A percentile compares a stretch with the other conserved stretches of the same genome.
Conservation (phyloP, 805 yeast species). For the Pichia nanzhaoensis region DNA sequence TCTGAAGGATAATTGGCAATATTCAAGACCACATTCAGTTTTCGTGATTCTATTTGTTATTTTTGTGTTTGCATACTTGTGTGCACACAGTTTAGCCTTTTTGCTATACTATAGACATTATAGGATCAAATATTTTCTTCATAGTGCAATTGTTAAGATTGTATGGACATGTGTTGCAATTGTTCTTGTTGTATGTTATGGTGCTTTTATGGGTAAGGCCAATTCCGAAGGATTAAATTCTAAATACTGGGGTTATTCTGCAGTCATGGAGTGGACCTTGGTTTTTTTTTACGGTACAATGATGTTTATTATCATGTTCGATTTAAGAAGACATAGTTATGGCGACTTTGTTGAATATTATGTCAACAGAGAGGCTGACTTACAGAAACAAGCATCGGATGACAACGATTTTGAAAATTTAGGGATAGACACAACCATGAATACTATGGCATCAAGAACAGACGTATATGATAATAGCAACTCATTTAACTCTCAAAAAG, state of each 20-base stretch:
- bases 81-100: slow-evolving; percentile 17
- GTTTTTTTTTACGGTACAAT: slow-evolving; percentile 80
- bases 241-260: slow-evolving; percentile 42
- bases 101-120: slow-evolving; percentile 20
- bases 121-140: slow-evolving; percentile 25
- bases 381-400: background rate
- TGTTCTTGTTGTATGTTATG: slow-evolving; percentile 64
- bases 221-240: slow-evolving; percentile 22
- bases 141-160: slow-evolving; percentile 47
- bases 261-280: slow-evolving; percentile 77
- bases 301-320: slow-evolving; percentile 57
- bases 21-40: slow-evolving; percentile 50
- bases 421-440: background rate
- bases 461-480: slow-evolving; percentile 3
- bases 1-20: slow-evolving; percentile 52
- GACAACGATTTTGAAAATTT: background rate
- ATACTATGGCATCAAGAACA: background rate
- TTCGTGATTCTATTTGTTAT: slow-evolving; percentile 73
- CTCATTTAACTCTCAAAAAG: background rate
- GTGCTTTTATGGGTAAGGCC: slow-evolving; percentile 26
- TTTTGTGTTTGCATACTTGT: slow-evolving; percentile 48
- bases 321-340: slow-evolving; percentile 35
- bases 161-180: slow-evolving; percentile 64
- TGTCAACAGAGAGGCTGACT: slow-evolving; percentile 3
- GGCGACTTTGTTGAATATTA: slow-evolving; percentile 13